Percentiles rank a stretch among this genome's conserved stretches.
Conservation (phyloP, 2,329 filamentous ascomycete genomes). For the Clarireedia hainanense region DNA sequence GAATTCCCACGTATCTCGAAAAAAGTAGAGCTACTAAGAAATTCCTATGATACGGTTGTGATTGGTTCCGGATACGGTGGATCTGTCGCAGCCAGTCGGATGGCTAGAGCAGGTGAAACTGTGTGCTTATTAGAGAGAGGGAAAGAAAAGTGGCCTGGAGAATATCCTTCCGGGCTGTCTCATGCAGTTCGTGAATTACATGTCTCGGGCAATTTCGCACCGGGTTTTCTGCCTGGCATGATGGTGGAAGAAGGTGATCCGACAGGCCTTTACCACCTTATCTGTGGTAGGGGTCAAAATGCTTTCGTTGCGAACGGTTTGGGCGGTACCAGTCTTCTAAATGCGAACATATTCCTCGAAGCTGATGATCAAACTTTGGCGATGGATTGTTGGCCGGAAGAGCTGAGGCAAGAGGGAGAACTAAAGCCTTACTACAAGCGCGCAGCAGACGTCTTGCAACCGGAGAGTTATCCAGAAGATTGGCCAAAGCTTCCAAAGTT, state of each 20-base stretch:
- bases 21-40: slow-evolving; percentile 48
- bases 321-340: slow-evolving; percentile 58
- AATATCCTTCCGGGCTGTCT: slow-evolving; percentile 45
- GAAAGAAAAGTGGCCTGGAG: slow-evolving; percentile 57
- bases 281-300: slow-evolving; percentile 56
- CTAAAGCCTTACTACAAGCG: slow-evolving; percentile 49
- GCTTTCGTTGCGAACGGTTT: slow-evolving; percentile 41
- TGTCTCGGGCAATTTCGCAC: slow-evolving; percentile 45
- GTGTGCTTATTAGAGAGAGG: slow-evolving; percentile 61
- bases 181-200: slow-evolving; percentile 46
- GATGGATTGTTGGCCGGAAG: slow-evolving; percentile 49
- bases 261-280: slow-evolving; percentile 55
- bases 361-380: slow-evolving; percentile 47
- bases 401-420: slow-evolving; percentile 39
- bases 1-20: slow-evolving; percentile 47
- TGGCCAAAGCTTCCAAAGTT: slow-evolving; percentile 53
- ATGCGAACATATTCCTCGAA: slow-evolving; percentile 59
- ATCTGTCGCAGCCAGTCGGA: slow-evolving; percentile 55
- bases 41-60: slow-evolving; percentile 56
- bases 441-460: slow-evolving; percentile 49
- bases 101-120: slow-evolving; percentile 50
- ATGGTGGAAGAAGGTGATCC: slow-evolving; percentile 42
- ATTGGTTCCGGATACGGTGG: slow-evolving; percentile 65
- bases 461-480: slow-evolving; percentile 47
- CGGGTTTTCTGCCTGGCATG: slow-evolving; percentile 35